Base-by-base conservation (phyloP, 768 basidiomycete genomes). In the Pholiota microspora region DNA sequence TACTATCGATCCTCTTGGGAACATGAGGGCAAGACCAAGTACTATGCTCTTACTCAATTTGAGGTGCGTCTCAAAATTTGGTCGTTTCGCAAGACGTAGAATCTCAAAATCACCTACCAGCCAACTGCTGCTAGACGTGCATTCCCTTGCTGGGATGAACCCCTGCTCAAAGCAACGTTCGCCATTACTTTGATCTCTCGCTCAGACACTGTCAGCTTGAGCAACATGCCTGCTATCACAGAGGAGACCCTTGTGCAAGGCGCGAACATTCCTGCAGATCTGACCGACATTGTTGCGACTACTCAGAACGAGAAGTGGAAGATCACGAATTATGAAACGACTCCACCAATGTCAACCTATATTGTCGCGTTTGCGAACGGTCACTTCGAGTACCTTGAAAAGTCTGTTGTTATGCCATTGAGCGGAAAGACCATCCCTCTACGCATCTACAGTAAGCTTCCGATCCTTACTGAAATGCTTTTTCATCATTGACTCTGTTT, bases 91-190 rank as follows among this genome's bases (percentile, higher is more conserved):
- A 42, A 25, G 13, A 15, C 7, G 34, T 9, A 36, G 29, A 8
- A 47, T 36, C 13, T 25, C n/a, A 13, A 24, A 13, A 35, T 24
- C 49, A 36, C 38, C 34, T 28, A 29, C 13, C 59, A 96, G 87
- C 86, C 94, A 34, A 96, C 91, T 35, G 86, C 86, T 55, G 94
- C 95, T 7, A 77, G 94, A 47, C 79, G 83, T 36, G 83, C 88
- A 5, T 90, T 92, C 69, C 91, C 91, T 24, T 92, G 88, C 73
- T 96, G 92, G 91, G 95, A 97, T 66, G 94, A 97, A 66, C 96
- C 95, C 13, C 77, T 83, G 32, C 77, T 95, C 61, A 98, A 98
- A 69, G 88, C 94, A 0, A 93, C 87, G 2, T 91, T 88, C 66
- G 64, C 79, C 0, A 73, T 94, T 55, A 87, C 86, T 12, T 76